A percentile compares a stretch with the other conserved stretches of the same genome.
phyloP scores from a whole-genome alignment of 2,329 filamentous ascomycete genomes.

The Spiromastix sp. region DNA sequence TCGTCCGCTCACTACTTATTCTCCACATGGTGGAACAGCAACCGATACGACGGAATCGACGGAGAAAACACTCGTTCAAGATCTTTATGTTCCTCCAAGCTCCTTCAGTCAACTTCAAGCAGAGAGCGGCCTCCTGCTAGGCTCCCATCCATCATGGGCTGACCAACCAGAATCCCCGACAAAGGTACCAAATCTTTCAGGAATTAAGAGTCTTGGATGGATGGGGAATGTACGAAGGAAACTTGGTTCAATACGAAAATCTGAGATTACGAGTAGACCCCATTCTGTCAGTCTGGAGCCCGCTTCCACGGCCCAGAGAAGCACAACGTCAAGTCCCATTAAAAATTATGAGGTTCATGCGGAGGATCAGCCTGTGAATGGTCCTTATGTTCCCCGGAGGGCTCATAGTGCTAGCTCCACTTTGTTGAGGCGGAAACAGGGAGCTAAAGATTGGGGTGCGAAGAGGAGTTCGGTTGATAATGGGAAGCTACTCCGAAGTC shows the following conservation, averaged over 20 bases:
- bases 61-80: conserved; percentile 6
- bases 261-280: conserved; percentile 6
- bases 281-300: conserved; percentile 5
- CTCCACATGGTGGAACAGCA: too few species aligned
- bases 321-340: conserved; percentile 17
- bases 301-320: conserved; percentile 6
- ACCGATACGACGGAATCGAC: conserved; percentile 1
- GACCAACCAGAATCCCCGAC: conserved; percentile 19
- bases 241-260: conserved; percentile 35
- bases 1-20: too few species aligned
- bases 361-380: conserved; percentile 5
- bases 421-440: conserved; percentile 40
- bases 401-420: conserved; percentile 39
- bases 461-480: conserved; percentile 14
- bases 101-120: conserved; percentile 40
- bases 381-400: conserved; percentile 28
- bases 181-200: conserved; percentile 12
- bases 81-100: conserved; percentile 26
- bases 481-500: conserved; percentile 7
- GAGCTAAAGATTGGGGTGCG: conserved; percentile 43
- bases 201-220: conserved; percentile 52
- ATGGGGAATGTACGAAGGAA: conserved; percentile 58
- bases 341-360: conserved; percentile 12
- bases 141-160: conserved; percentile 25
- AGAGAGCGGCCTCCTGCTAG: conserved; percentile 44